phyloP scores from a whole-genome alignment of 495 filamentous ascomycete genomes.

The Trichocladium antarcticum region DNA sequence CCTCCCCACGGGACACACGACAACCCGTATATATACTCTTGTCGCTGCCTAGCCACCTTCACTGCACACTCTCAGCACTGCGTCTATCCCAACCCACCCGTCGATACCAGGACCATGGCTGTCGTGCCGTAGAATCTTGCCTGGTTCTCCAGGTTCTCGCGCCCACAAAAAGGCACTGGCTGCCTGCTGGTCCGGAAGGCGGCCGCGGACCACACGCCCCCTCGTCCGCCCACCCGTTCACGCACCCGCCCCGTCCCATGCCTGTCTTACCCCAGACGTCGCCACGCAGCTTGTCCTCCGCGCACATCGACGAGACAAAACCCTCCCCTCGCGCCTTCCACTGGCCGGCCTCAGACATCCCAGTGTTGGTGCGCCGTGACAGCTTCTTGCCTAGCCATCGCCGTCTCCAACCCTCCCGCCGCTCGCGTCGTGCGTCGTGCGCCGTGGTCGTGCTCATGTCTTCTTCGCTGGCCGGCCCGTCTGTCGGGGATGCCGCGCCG shows the following conservation, averaged over 20 bases:
- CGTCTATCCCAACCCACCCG: no score
- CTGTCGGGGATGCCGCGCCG: constrained; percentile 1
- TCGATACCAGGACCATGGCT: not conserved
- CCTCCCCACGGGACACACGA: not conserved
- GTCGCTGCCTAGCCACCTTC: constrained; percentile 5
- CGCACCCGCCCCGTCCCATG: not conserved
- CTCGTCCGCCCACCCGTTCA: not conserved
- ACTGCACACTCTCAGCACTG: no score
- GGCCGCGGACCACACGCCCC: constrained; percentile 6
- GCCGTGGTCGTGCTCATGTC: no score
- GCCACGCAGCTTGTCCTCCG: not conserved
- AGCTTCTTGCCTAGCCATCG: no score
- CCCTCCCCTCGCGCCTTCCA: not conserved
- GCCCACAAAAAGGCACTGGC: constrained; percentile 3
- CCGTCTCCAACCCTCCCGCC: no score
- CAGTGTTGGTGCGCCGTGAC: not conserved
- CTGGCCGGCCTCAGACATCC: not conserved
- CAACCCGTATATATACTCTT: not conserved
- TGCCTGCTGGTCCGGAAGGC: constrained; percentile 3
- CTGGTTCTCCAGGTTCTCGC: constrained; percentile 7
- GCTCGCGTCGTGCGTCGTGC: no score
- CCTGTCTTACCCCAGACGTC: no score
- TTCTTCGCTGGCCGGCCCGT: no score
- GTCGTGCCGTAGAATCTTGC: constrained; percentile 1
- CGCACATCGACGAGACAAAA: not conserved